phyloP scores from a whole-genome alignment of 352 stramenopile species.

The Aphanomyces invadans region DNA sequence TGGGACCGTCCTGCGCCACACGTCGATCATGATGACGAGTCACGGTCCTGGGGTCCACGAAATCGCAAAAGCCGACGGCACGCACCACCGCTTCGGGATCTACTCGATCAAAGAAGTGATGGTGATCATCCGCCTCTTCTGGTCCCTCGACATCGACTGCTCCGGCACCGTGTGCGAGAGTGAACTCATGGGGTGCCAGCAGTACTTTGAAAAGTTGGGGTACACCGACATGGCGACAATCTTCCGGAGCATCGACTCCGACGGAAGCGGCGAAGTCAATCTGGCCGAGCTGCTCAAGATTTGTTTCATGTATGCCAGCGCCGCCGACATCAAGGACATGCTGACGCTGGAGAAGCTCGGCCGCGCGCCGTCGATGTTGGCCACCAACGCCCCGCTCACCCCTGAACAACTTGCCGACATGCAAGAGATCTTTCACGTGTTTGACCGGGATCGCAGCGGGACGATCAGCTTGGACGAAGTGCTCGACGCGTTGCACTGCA shows the following conservation, averaged over 20 bases:
- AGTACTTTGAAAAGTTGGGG: constrained; percentile 58
- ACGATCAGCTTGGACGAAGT: constrained; percentile 65
- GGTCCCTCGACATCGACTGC: constrained; percentile 57
- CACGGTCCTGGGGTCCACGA: constrained; percentile 9
- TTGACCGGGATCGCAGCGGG: constrained; percentile 58
- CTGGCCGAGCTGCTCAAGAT: constrained; percentile 51
- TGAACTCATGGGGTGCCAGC: constrained; percentile 48
- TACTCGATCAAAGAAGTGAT: constrained; percentile 65
- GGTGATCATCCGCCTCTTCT: constrained; percentile 66
- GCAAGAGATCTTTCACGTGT: constrained; percentile 56
- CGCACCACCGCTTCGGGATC: constrained; percentile 48
- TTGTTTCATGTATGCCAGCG: constrained; percentile 60
- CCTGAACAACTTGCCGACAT: constrained; percentile 42
- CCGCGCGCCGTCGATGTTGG: constrained; percentile 41
- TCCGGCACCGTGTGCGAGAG: constrained; percentile 47
- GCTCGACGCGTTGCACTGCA: constrained; percentile 53
- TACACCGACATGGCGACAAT: constrained; percentile 52
- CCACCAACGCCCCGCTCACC: constrained; percentile 18
- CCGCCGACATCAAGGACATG: constrained; percentile 56
- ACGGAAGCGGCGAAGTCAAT: constrained; percentile 47
- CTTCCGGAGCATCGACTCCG: constrained; percentile 64
- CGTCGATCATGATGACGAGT: constrained; percentile 39
- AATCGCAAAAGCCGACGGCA: constrained; percentile 5
- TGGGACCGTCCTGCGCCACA: constrained; percentile 60
- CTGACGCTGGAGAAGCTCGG: constrained; percentile 59